phyloP scores from a whole-genome alignment of 164 flowering plant species.

The Nymphaea thermarum region DNA sequence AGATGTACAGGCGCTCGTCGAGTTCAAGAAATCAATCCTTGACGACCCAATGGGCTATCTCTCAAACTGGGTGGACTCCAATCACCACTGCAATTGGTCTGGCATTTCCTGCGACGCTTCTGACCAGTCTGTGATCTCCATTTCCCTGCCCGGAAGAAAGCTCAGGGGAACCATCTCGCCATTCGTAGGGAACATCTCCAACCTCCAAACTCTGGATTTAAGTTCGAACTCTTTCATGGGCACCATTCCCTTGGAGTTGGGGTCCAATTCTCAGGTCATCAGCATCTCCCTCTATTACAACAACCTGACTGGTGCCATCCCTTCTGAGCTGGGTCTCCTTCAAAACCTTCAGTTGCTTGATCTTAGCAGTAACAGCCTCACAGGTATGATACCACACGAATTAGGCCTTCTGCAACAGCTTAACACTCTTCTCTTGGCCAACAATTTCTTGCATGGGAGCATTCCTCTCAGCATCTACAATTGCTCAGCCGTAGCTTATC shows the following conservation, averaged over 20 bases:
- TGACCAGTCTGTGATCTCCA: constrained; percentile 23
- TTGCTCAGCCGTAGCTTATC: constrained; percentile 28
- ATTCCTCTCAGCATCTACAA: constrained; percentile 52
- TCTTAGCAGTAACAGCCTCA: constrained; percentile 39
- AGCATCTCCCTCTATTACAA: constrained; percentile 27
- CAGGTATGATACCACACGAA: constrained; percentile 42
- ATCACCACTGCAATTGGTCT: constrained; percentile 70
- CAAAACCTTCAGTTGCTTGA: constrained; percentile 27
- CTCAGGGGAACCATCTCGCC: constrained; percentile 52
- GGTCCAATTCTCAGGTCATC: constrained; percentile 29
- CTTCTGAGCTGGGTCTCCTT: constrained; percentile 40
- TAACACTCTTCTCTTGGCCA: constrained; percentile 22
- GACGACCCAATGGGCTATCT: constrained; percentile 43
- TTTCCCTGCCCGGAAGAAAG: constrained; percentile 27
- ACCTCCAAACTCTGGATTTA: constrained; percentile 60
- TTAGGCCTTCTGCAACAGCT: constrained; percentile 46
- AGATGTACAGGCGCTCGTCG: constrained; percentile 45
- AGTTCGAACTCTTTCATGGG: constrained; percentile 42
- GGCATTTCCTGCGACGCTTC: constrained; percentile 49
- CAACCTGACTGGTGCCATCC: constrained; percentile 49
- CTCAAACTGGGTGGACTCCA: constrained; percentile 33
- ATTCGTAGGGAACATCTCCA: constrained; percentile 47
- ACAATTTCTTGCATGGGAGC: constrained; percentile 35
- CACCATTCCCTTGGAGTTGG: constrained; percentile 36
- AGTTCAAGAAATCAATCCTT: constrained; percentile 44